Percentiles rank a stretch among this genome's conserved stretches.
These are phyloP conservation scores for Hymenoscyphus linearis DNA, from an alignment of 2,329 filamentous ascomycete species.

Conservation along the genomic window DNA sequence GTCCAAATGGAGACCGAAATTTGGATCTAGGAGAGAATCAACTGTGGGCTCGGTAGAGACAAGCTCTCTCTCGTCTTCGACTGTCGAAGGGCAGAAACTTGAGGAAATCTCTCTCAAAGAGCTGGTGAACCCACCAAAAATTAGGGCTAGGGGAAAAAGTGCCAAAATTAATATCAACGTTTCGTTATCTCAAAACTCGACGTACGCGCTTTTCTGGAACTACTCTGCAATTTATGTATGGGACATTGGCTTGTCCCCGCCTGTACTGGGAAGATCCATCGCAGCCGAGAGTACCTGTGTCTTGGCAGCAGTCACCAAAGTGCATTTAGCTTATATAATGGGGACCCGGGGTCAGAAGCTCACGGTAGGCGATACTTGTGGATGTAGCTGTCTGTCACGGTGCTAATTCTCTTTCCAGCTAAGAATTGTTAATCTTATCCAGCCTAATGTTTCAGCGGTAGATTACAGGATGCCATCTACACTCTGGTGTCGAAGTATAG, in stretches of 20 bases:
- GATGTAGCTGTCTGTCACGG: background rate
- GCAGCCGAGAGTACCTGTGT: slow-evolving; percentile 37
- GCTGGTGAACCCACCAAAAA: slow-evolving; percentile 30
- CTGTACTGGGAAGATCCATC: slow-evolving; percentile 32
- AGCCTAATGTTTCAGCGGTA: slow-evolving; percentile 30
- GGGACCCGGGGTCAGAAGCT: slow-evolving; percentile 38
- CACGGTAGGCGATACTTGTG: slow-evolving; percentile 30
- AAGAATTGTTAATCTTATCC: slow-evolving; percentile 35
- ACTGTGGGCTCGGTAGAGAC: slow-evolving; percentile 31
- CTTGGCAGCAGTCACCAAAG: slow-evolving; percentile 35
- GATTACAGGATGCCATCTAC: slow-evolving; percentile 38
- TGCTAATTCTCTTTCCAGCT: slow-evolving; percentile 26
- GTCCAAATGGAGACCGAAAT: slow-evolving; percentile 31
- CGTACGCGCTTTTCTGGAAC: slow-evolving; percentile 37
- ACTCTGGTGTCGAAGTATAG: slow-evolving; percentile 37
- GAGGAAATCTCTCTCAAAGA: slow-evolving; percentile 36
- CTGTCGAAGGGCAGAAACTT: slow-evolving; percentile 32
- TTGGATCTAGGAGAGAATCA: slow-evolving; percentile 27
- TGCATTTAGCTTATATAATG: slow-evolving; percentile 37
- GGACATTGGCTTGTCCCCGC: slow-evolving; percentile 36
- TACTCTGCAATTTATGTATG: slow-evolving; percentile 36
- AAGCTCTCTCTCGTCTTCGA: slow-evolving; percentile 35
- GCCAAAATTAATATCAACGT: slow-evolving; percentile 33
- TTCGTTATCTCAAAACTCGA: slow-evolving; percentile 35
- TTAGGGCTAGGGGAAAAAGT: slow-evolving; percentile 27